A percentile compares a stretch with the other conserved stretches of the same genome.
These are phyloP conservation scores for Trypanosoma brucei DNA, from an alignment of 208 protist species.

Conservation along the genomic window DNA sequence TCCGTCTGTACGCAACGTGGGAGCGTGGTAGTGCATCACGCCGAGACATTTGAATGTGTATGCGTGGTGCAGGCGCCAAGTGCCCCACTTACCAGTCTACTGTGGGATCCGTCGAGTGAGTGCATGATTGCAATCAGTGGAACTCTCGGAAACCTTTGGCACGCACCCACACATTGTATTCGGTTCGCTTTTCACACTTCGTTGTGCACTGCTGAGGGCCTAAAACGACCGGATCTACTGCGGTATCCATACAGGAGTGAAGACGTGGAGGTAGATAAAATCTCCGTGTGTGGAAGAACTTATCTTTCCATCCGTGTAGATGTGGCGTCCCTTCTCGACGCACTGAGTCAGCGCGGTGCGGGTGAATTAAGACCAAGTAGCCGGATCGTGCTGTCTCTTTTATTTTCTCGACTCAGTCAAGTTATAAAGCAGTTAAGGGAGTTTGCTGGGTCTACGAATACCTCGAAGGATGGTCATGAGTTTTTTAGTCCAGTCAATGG, in stretches of 20 bases:
- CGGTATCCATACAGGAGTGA: not conserved
- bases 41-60: conserved; percentile 37
- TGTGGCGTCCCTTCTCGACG: conserved; percentile 17
- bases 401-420: conserved; percentile 8
- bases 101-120: conserved; percentile 44
- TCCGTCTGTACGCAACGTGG: conserved; percentile 55
- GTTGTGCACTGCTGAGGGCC: not conserved
- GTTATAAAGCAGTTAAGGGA: not conserved
- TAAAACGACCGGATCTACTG: conserved; percentile 9
- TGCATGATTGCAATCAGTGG: conserved; percentile 57
- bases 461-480: not conserved
- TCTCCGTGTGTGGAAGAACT: conserved; percentile 13
- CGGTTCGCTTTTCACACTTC: conserved; percentile 31
- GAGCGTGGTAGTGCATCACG: conserved; percentile 58
- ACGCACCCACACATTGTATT: conserved; percentile 73
- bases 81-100: conserved; percentile 51
- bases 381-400: conserved; percentile 15
- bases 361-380: not conserved
- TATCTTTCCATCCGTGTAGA: conserved; percentile 20
- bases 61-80: conserved; percentile 53
- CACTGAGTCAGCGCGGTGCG: conserved; percentile 1
- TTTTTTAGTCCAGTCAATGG: conserved; percentile 3
- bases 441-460: not conserved
- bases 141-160: conserved; percentile 62
- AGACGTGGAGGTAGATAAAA: conserved; percentile 20